Percentiles rank a stretch among this genome's conserved stretches.
Conservation (phyloP, 495 filamentous ascomycete genomes). For the Apiosordaria backusii region DNA sequence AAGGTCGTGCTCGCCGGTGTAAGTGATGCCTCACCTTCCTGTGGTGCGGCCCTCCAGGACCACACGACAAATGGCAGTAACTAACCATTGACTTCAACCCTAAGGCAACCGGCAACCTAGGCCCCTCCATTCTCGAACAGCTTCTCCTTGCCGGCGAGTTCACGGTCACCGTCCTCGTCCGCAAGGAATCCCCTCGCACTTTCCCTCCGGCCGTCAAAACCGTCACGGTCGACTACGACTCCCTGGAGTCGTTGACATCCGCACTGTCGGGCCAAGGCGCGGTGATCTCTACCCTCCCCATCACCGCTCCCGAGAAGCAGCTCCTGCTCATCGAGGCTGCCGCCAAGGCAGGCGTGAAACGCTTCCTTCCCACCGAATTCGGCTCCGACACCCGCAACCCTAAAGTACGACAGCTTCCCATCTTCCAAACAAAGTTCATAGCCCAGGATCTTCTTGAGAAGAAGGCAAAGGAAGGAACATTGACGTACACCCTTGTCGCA, state of each 20-base stretch:
- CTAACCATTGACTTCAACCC: slow-evolving; percentile 3
- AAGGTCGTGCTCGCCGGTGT: slow-evolving; percentile 50
- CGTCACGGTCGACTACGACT: slow-evolving; percentile 51
- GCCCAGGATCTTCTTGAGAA: slow-evolving; percentile 39
- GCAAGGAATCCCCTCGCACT: slow-evolving; percentile 36
- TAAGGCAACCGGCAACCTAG: slow-evolving; percentile 55
- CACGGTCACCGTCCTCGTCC: slow-evolving; percentile 53
- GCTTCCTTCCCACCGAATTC: slow-evolving; percentile 52
- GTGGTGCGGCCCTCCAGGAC: too few relatives aligned
- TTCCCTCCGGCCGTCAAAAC: slow-evolving; percentile 41
- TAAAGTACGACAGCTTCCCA: slow-evolving; percentile 33
- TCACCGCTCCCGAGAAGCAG: slow-evolving; percentile 37
- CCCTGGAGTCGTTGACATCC: slow-evolving; percentile 44
- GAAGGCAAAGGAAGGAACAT: slow-evolving; percentile 27
- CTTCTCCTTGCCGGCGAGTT: slow-evolving; percentile 48
- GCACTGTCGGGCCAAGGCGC: slow-evolving; percentile 53
- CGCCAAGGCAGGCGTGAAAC: slow-evolving; percentile 44
- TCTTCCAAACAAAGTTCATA: slow-evolving; percentile 43
- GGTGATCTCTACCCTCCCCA: slow-evolving; percentile 47
- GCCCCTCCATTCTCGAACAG: slow-evolving; percentile 47
- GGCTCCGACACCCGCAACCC: slow-evolving; percentile 38
- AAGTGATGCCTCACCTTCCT: slow-evolving; percentile 17
- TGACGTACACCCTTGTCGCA: slow-evolving; percentile 45
- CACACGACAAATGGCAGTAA: neutral
- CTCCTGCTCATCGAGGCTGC: slow-evolving; percentile 55